Evolutionary conservation across 2,329 filamentous ascomycete genomes (phyloP), one percentile per base, ranked within the genome.

Genomic region (Colletotrichum sp.): DNA sequence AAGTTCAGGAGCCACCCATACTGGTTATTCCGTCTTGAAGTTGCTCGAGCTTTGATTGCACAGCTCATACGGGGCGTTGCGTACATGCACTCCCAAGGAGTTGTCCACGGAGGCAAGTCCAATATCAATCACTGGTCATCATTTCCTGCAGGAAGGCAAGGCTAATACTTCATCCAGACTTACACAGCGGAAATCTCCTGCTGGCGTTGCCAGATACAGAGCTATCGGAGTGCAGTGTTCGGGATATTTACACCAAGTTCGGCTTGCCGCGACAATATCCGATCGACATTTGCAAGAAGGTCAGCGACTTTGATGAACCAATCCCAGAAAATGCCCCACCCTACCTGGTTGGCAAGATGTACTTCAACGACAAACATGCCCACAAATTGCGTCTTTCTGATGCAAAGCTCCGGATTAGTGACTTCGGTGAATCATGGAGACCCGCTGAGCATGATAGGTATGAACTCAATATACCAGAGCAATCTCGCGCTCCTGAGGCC

Each of bases 181-280:
- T 59, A 18, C 55, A 59, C 8, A 59, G 1, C 21, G 55, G 55
- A 3, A 59, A 59, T 28, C 15, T 59, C 0, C 2, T 59, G 24
- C 24, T 59, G 4, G 3, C 13, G 1, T 1, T 59, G 0, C 55
- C 55, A 2, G 55, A 28, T 5, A 5, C 8, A 0, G 21, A 59
- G 55, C 15, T 59, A 3, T 2, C 55, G 15, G 5, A 59, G 55
- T 1, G 21, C 15, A 26, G 21, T 3, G 55, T 59, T 28, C 21
- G 9, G 1, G 55, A 59, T 1, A 1, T 59, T 1, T 16, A 26
- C 55, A 2, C 55, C 24, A 59, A 6, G 0, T 59, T 26, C 1
- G 55, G 3, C 16, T 6, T 59, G 26, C 55, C 55, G 21, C 2
- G 0, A 1, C 55, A 59, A 1, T 59, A 59, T 6, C 55, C 55